These are phyloP conservation scores for Suillus subalutaceus DNA, from an alignment of 768 basidiomycete genomes.

Conservation along the genomic window DNA sequence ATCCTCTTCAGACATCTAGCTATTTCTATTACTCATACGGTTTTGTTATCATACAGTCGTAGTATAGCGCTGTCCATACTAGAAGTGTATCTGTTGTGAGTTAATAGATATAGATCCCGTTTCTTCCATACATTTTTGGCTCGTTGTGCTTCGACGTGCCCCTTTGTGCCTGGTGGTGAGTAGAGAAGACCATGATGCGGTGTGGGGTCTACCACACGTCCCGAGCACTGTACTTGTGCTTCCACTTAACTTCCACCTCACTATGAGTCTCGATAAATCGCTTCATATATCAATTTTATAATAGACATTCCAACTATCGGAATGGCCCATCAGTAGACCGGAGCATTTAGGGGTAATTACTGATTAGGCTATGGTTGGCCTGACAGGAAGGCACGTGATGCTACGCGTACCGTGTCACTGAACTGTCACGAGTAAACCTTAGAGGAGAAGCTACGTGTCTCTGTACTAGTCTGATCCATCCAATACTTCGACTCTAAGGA, in stretches of 20 bases:
- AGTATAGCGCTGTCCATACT: not conserved
- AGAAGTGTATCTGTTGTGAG: not conserved
- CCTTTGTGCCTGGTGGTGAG: not conserved
- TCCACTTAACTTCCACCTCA: too few species aligned
- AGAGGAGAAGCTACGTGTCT: too few species aligned
- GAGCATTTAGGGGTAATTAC: not conserved
- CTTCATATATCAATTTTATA: too few species aligned
- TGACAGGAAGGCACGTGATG: not conserved
- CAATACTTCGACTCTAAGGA: not conserved
- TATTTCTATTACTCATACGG: too few species aligned
- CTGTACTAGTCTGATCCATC: too few species aligned
- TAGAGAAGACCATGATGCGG: not conserved
- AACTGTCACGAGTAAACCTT: too few species aligned
- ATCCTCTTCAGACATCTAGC: not conserved
- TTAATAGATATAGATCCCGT: not conserved
- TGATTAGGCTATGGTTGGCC: not conserved
- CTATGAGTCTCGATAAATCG: too few species aligned
- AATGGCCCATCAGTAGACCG: not conserved
- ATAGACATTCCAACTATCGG: too few species aligned
- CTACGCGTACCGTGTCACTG: not conserved
- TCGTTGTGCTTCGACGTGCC: not conserved
- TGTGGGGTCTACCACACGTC: not conserved
- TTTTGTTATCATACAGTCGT: not conserved
- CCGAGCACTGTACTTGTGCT: too few species aligned
- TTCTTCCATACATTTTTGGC: not conserved